These are phyloP conservation scores for Triticum timopheevii DNA, from an alignment of 176 grass and related monocot species.

Conservation along the genomic window DNA sequence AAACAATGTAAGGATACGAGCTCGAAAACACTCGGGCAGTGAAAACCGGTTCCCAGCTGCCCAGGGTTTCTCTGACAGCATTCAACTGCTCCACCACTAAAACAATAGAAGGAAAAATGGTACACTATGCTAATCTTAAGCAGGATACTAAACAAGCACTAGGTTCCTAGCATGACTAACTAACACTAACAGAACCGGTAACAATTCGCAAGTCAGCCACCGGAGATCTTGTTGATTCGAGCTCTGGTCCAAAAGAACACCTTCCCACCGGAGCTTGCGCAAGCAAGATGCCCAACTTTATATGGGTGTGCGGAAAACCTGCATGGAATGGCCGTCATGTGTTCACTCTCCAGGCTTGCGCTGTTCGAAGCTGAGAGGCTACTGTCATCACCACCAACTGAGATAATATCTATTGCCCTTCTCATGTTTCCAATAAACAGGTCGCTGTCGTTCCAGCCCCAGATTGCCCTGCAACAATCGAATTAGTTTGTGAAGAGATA, in stretches of 20 bases:
- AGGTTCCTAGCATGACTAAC: not conserved
- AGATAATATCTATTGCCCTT: conserved; percentile 58
- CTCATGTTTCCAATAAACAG: conserved; percentile 58
- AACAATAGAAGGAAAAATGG: not conserved
- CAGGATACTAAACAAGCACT: conserved; percentile 1
- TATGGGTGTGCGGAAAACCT: conserved; percentile 48
- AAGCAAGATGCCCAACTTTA: conserved; percentile 46
- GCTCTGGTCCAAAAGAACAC: conserved; percentile 52
- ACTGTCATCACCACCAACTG: not conserved
- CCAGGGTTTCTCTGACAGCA: not conserved
- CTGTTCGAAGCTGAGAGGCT: conserved; percentile 6
- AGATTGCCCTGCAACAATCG: conserved; percentile 57
- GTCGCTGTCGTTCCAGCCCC: conserved; percentile 58
- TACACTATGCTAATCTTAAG: not conserved
- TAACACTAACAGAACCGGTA: not conserved
- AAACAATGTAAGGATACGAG: not conserved
- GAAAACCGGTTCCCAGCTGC: not conserved
- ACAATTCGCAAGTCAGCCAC: not conserved
- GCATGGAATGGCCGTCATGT: conserved; percentile 50
- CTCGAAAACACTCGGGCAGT: not conserved
- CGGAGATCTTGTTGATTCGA: conserved; percentile 5
- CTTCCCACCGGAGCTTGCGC: conserved; percentile 45
- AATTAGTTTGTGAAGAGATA: not conserved
- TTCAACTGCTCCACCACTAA: not conserved
- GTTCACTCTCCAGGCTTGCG: conserved; percentile 30